Base-by-base conservation (phyloP, 805 yeast species). In the Zygoascus tannicola region DNA sequence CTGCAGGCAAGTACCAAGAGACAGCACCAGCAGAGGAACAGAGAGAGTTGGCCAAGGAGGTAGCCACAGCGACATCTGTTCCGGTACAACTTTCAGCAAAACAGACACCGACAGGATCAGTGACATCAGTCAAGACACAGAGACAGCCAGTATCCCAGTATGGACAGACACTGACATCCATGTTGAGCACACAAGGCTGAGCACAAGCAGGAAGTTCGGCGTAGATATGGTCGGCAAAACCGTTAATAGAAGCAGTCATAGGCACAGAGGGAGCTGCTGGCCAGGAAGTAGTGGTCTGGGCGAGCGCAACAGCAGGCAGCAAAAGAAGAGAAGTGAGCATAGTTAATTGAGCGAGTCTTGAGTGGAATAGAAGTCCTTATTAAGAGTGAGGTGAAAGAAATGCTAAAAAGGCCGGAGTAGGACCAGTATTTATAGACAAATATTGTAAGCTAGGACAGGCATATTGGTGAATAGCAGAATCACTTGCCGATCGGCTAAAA, bases 71-170 rank as follows among this genome's bases (percentile, higher is more conserved):
- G 34, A 71, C 64, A 38, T 64, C 71, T 1, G 46, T 20, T 14
- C 66, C 73, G 4, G 50, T 34, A 53, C 75, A 70, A 22, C 55
- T 50, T 18, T 54, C 46, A 20, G 69, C 72, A 38, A 69, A 51
- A 53, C 75, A 70, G 36, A 59, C 59, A 15, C 64, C 75, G 10
- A 70, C 74, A 45, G 55, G 46, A 3, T 73, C 74, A 23, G 70
- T 62, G 72, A 73, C 70, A 48, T 68, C 70, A 12, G 74, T 71
- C 75, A 70, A 69, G 20, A 70, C 71, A 52, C 75, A 70, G 39
- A 70, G 60, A 48, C 75, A 70, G 4, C 75, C 75, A 36, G 74
- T 68, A 51, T 70, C 75, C 74, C 74, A 70, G 54, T 70, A 68
- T 35, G 76, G 76, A 50, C 76, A 71, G 41, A 64, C 67, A 23